Conservation (phyloP, 805 yeast species). For the Saccharomyces paradoxus region DNA sequence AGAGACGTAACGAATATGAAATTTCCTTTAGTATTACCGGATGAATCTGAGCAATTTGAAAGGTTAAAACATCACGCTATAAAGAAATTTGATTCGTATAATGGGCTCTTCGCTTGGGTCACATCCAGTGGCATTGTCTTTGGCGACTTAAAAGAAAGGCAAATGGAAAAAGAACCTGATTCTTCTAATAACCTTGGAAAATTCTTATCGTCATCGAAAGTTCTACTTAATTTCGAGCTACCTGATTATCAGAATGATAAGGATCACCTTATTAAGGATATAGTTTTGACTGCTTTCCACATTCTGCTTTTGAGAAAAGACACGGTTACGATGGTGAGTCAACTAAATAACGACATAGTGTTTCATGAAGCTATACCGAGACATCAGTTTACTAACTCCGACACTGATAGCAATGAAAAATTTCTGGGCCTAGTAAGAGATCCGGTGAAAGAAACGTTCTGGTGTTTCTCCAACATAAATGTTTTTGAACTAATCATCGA, state of each 20-base stretch:
- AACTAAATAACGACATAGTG: conserved; percentile 42
- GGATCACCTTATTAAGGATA: conserved; percentile 29
- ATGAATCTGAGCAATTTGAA: conserved; percentile 34
- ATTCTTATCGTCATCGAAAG: conserved; percentile 31
- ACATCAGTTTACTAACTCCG: conserved; percentile 4
- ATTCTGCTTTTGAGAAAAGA: conserved; percentile 39
- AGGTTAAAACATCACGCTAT: conserved; percentile 29
- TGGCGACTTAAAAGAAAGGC: conserved; percentile 28
- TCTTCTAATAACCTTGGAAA: conserved; percentile 10
- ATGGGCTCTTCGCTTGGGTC: conserved; percentile 38
- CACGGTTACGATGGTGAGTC: conserved; percentile 40
- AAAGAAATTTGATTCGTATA: conserved; percentile 25
- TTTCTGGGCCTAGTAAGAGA: conserved; percentile 46
- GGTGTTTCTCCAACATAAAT: conserved; percentile 58
- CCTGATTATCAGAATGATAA: conserved; percentile 22
- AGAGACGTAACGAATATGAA: conserved; percentile 13
- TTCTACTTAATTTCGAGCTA: conserved; percentile 35
- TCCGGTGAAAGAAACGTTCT: conserved; percentile 43
- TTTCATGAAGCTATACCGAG: conserved; percentile 33
- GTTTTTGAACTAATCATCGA: conserved; percentile 66
- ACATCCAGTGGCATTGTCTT: conserved; percentile 41
- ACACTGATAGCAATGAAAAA: conserved; percentile 29
- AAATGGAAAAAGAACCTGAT: conserved; percentile 3
- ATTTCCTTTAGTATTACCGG: conserved; percentile 21
- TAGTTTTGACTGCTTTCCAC: conserved; percentile 48